A percentile compares a stretch with the other conserved stretches of the same genome.
Conservation (phyloP, 495 filamentous ascomycete genomes). For the Penicillium tannophilum region DNA sequence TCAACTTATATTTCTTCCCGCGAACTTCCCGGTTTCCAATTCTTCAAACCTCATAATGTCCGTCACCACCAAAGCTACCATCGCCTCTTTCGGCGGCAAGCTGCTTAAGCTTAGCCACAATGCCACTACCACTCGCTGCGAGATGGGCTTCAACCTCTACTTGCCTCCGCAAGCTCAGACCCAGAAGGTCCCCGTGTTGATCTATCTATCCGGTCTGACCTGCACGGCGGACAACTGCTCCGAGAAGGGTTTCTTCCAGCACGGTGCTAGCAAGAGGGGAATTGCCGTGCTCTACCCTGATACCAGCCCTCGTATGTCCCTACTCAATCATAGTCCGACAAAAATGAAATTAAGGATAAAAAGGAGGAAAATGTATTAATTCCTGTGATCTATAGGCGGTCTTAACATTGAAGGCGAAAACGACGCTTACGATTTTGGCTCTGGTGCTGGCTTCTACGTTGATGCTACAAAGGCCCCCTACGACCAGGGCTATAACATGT, state of each 20-base stretch:
- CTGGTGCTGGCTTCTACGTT: slow-evolving; percentile 91
- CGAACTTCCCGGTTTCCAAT: slow-evolving; percentile 1
- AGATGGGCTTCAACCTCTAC: slow-evolving; percentile 71
- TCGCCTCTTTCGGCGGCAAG: slow-evolving; percentile 91
- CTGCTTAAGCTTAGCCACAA: slow-evolving; percentile 90
- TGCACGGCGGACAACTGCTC: slow-evolving; percentile 95
- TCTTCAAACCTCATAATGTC: slow-evolving; percentile 54
- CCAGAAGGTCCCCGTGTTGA: slow-evolving; percentile 76
- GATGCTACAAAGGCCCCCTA: slow-evolving; percentile 81
- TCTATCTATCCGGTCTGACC: slow-evolving; percentile 93
- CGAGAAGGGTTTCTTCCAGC: slow-evolving; percentile 94
- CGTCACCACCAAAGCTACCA: slow-evolving; percentile 84
- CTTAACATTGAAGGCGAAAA: slow-evolving; percentile 77
- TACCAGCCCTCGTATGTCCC: slow-evolving; percentile 76
- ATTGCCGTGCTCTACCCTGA: slow-evolving; percentile 93
- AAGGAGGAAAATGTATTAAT: neutral
- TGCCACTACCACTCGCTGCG: slow-evolving; percentile 64
- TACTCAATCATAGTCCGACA: neutral
- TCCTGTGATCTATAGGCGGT: slow-evolving; percentile 49
- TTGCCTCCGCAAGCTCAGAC: slow-evolving; percentile 59
- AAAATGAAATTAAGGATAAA: neutral
- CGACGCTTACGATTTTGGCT: slow-evolving; percentile 86
- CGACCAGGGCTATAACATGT: slow-evolving; percentile 81
- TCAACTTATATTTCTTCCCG: slow-evolving; percentile 15
- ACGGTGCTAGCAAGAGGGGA: slow-evolving; percentile 69